phyloP scores from a whole-genome alignment of 352 stramenopile species.

The Phytophthora agathidicida region DNA sequence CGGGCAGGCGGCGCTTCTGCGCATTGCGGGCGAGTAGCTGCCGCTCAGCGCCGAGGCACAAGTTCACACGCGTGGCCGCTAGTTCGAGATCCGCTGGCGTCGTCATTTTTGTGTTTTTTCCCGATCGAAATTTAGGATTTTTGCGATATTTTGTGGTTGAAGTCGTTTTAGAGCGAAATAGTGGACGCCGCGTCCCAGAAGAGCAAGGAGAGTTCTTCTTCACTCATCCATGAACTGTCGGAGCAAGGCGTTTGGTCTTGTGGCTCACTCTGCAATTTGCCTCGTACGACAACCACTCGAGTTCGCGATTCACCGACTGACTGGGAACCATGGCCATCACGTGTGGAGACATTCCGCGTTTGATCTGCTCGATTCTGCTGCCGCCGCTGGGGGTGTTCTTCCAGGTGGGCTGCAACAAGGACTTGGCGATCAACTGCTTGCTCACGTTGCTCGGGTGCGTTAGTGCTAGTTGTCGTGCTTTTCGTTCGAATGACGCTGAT shows the following conservation, averaged over 20 bases:
- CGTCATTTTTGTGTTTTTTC: not conserved
- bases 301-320: not conserved
- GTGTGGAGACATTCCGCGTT: constrained; percentile 44
- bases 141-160: constrained; percentile 2
- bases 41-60: constrained; percentile 61
- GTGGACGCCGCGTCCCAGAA: constrained; percentile 15
- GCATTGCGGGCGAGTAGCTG: constrained; percentile 59
- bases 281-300: not conserved
- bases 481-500: not conserved
- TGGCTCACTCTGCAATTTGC: constrained; percentile 21
- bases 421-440: constrained; percentile 70
- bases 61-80: constrained; percentile 57
- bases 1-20: constrained; percentile 49
- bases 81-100: constrained; percentile 39
- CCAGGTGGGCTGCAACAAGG: constrained; percentile 61
- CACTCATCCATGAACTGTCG: constrained; percentile 16
- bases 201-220: constrained; percentile 13
- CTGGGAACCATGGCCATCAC: constrained; percentile 50
- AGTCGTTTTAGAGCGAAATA: constrained; percentile 10
- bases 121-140: too few relatives aligned
- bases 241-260: constrained; percentile 3
- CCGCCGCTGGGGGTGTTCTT: constrained; percentile 63
- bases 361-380: constrained; percentile 55
- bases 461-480: too few relatives aligned
- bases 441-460: constrained; percentile 67